phyloP scores from a whole-genome alignment of 129 eudicot species.

The Scalesia atractyloides region DNA sequence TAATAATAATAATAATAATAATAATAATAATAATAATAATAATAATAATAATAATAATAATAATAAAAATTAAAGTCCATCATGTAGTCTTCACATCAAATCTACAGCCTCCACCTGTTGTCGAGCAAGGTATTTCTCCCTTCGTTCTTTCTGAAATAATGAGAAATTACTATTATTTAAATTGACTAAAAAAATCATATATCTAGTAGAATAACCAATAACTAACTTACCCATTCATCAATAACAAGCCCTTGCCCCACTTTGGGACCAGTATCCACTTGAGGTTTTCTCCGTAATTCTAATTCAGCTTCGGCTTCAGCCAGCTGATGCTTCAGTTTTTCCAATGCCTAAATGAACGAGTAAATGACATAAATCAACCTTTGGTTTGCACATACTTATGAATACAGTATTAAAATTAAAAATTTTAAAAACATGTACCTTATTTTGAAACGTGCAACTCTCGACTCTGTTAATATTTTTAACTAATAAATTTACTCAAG shows the following conservation, averaged over 20 bases:
- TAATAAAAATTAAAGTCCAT: conserved; percentile 9
- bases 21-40: background rate
- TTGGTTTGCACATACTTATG: too few relatives aligned
- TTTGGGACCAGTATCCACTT: conserved; percentile 45
- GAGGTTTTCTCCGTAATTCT: conserved; percentile 67
- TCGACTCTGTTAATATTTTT: too few relatives aligned
- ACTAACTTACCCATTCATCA: conserved; percentile 84
- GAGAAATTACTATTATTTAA: background rate
- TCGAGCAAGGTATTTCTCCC: conserved; percentile 90
- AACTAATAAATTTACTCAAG: too few relatives aligned
- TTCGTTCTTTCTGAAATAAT: conserved; percentile 65
- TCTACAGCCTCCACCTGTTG: conserved; percentile 71
- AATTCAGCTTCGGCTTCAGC: conserved; percentile 75
- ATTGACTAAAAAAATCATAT: background rate
- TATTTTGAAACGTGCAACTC: too few relatives aligned
- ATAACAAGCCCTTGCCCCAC: conserved; percentile 72
- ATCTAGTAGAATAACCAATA: background rate
- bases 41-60: background rate
- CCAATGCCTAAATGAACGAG: conserved; percentile 49
- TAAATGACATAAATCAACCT: background rate
- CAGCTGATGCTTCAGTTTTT: conserved; percentile 66
- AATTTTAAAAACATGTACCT: too few relatives aligned
- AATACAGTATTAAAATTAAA: too few relatives aligned
- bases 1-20: background rate
- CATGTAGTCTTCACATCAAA: conserved; percentile 40